A percentile compares a stretch with the other conserved stretches of the same genome.
Conservation (phyloP, 768 basidiomycete genomes). For the Trametes sanguinea region DNA sequence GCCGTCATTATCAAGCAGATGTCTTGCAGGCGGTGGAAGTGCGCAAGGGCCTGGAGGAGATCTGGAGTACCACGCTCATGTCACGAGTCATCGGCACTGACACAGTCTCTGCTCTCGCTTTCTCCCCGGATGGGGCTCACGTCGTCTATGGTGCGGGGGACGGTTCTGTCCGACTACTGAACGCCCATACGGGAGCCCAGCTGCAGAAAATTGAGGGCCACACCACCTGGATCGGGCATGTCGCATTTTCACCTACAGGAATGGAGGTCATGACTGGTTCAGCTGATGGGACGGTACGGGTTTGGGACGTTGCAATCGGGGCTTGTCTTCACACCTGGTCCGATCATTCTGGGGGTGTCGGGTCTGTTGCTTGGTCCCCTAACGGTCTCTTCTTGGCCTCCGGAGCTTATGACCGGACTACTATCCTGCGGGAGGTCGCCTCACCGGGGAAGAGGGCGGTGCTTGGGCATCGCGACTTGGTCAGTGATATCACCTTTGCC, state of each 20-base stretch:
- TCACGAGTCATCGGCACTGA: too few relatives aligned
- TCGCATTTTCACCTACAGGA: background rate
- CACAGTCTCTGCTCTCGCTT: background rate
- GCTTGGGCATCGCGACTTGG: background rate
- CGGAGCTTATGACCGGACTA: background rate
- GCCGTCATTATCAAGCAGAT: background rate
- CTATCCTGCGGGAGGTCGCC: background rate
- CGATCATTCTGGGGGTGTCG: constrained; percentile 16
- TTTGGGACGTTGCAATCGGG: background rate
- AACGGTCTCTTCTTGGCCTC: background rate
- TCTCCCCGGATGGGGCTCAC: constrained; percentile 7
- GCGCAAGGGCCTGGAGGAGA: background rate
- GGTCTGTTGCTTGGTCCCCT: constrained; percentile 30
- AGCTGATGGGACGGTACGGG: background rate
- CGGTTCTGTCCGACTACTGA: constrained; percentile 7
- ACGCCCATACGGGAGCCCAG: background rate
- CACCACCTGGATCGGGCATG: too few relatives aligned
- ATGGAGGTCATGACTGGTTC: background rate
- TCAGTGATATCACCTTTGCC: background rate
- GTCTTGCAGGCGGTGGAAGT: background rate
- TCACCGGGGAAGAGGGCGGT: background rate
- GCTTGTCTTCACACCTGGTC: background rate
- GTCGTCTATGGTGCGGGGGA: constrained; percentile 3
- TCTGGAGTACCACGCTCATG: background rate
- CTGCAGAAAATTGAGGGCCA: background rate